These are phyloP conservation scores for Saururus chinensis DNA, from an alignment of 164 flowering plant species.

Conservation along the genomic window DNA sequence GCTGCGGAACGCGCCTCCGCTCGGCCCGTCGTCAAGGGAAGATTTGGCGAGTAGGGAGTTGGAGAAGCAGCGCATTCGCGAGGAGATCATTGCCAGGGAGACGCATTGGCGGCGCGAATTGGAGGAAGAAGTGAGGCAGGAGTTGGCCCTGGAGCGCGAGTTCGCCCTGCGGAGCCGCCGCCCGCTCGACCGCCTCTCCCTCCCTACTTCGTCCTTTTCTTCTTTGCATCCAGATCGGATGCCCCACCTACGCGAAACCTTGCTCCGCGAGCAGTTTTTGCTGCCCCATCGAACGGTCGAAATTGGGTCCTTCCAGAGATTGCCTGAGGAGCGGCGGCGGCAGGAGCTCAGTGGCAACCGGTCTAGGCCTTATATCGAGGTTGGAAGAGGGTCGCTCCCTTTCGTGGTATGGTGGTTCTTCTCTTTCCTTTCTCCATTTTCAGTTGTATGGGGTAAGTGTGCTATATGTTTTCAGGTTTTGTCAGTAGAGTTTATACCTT, in stretches of 20 bases:
- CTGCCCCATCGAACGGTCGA: neutral
- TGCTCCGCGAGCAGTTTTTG: neutral
- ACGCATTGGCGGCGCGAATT: constrained; percentile 12
- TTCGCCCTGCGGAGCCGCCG: constrained; percentile 7
- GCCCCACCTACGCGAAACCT: neutral
- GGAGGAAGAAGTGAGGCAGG: constrained; percentile 31
- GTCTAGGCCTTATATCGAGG: neutral
- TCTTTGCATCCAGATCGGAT: neutral
- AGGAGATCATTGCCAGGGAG: constrained; percentile 24
- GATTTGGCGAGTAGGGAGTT: constrained; percentile 11
- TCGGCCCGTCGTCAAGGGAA: constrained; percentile 4
- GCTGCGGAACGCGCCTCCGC: neutral
- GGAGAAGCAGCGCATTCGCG: constrained; percentile 25
- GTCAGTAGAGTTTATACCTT: too few species aligned
- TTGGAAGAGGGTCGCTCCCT: neutral
- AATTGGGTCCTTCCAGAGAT: neutral
- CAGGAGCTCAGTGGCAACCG: neutral
- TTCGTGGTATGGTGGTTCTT: neutral
- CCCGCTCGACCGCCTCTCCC: neutral
- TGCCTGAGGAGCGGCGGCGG: neutral
- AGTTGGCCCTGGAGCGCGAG: constrained; percentile 23
- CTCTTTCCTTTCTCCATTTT: neutral
- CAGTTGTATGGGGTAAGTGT: too few species aligned
- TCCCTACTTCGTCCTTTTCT: neutral
- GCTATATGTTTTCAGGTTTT: too few species aligned